phyloP scores from a whole-genome alignment of 306 rosid genomes.

The Trichosanthes cucumerina region DNA sequence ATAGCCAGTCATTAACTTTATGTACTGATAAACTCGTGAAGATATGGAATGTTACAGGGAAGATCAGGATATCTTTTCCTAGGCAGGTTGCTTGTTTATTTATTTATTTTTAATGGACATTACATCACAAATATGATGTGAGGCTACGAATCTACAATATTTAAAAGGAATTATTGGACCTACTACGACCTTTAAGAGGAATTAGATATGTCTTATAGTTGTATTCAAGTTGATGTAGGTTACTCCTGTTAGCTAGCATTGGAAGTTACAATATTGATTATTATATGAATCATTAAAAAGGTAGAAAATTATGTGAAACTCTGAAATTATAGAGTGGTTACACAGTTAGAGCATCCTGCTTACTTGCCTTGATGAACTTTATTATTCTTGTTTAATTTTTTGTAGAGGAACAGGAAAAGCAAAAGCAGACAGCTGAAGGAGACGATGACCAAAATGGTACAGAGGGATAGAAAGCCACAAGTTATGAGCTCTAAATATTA shows the following conservation, averaged over 20 bases:
- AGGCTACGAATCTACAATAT: neutral
- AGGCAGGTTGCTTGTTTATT: neutral
- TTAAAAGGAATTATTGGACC: neutral
- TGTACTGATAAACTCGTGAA: neutral
- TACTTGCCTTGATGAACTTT: neutral
- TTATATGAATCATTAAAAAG: neutral
- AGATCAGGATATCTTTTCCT: neutral
- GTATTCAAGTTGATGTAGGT: neutral
- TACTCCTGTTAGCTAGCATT: neutral
- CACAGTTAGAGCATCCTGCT: neutral
- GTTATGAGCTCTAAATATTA: neutral
- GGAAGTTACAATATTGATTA: neutral
- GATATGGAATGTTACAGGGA: neutral
- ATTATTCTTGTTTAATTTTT: neutral
- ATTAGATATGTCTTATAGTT: neutral
- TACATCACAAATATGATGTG: neutral
- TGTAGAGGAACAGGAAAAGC: slow-evolving; percentile 78
- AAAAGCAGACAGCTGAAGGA: slow-evolving; percentile 52
- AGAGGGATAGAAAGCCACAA: slow-evolving; percentile 16
- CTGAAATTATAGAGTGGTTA: neutral
- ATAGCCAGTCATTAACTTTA: neutral
- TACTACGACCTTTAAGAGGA: neutral
- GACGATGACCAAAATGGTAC: slow-evolving; percentile 42
- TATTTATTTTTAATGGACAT: neutral
- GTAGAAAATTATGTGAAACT: neutral